Conservation (phyloP, 805 yeast genomes). For the Lipomyces oligophaga region DNA sequence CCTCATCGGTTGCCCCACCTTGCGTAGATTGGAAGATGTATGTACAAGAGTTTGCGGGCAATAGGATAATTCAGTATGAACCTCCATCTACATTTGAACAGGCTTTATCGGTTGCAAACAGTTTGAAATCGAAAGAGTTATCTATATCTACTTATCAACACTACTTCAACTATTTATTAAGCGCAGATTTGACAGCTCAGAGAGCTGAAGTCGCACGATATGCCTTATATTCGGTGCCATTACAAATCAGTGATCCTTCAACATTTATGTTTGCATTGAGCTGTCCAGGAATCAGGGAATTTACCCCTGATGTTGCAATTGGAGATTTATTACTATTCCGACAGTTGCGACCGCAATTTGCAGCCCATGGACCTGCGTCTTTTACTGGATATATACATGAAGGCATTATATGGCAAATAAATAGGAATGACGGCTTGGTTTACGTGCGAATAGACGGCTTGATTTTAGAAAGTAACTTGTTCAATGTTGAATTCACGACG, state of each 20-base stretch:
- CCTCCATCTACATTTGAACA: conserved; percentile 3
- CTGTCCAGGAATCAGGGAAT: conserved; percentile 25
- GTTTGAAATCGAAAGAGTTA: neutral
- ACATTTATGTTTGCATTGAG: conserved; percentile 8
- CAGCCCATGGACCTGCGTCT: conserved; percentile 9
- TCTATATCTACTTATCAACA: conserved; percentile 1
- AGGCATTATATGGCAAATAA: conserved; percentile 21
- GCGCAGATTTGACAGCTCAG: conserved; percentile 17
- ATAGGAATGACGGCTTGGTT: conserved; percentile 18
- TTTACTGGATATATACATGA: conserved; percentile 17
- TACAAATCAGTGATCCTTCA: conserved; percentile 1
- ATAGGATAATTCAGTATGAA: conserved; percentile 3
- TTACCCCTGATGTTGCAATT: conserved; percentile 20
- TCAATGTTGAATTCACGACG: conserved; percentile 16
- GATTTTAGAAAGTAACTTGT: conserved; percentile 12
- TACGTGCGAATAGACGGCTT: conserved; percentile 18
- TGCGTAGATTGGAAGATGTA: conserved; percentile 9
- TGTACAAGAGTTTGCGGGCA: conserved; percentile 15
- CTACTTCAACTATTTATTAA: conserved; percentile 9
- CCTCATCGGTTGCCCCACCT: conserved; percentile 13
- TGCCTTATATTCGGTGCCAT: conserved; percentile 16
- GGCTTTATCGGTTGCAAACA: neutral
- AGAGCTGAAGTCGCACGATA: conserved; percentile 8
- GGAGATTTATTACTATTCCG: conserved; percentile 19
- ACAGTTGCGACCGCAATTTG: conserved; percentile 19